A percentile compares a stretch with the other conserved stretches of the same genome.
Conservation (phyloP, 2,329 filamentous ascomycete genomes). For the Cladorrhinum sp. region DNA sequence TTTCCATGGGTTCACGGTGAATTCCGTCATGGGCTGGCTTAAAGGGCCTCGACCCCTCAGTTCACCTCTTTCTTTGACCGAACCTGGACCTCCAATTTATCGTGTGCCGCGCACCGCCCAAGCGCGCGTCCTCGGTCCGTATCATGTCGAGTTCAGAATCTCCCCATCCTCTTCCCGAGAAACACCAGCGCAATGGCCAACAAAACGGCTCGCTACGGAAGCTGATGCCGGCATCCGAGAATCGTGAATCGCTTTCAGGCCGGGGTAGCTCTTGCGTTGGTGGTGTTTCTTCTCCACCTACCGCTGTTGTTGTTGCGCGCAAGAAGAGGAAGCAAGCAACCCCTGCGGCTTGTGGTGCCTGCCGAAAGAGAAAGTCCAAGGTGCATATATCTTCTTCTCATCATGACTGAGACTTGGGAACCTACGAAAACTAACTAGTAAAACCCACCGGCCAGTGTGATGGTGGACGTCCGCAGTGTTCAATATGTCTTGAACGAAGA, state of each 20-base stretch:
- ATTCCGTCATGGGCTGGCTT: neutral
- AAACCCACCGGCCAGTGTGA: conserved; percentile 32
- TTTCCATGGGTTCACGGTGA: neutral
- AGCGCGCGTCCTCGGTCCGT: conserved; percentile 5
- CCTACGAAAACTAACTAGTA: too few relatives aligned
- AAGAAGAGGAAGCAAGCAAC: conserved; percentile 24
- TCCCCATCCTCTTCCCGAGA: neutral
- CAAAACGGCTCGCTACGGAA: conserved; percentile 16
- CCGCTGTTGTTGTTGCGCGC: conserved; percentile 2
- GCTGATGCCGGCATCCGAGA: conserved; percentile 17
- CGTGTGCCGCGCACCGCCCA: neutral
- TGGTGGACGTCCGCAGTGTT: conserved; percentile 31
- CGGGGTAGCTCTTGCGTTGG: conserved; percentile 2
- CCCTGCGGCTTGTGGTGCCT: conserved; percentile 33
- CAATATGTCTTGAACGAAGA: conserved; percentile 30
- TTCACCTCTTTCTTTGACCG: neutral
- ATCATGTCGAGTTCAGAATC: conserved; percentile 1
- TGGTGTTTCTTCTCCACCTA: neutral
- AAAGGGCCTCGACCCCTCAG: neutral
- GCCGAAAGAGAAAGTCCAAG: conserved; percentile 33
- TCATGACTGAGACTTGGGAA: neutral
- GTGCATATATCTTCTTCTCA: conserved; percentile 18
- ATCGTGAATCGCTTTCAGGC: neutral
- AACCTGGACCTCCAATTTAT: too few relatives aligned
- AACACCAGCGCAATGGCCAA: conserved; percentile 3